Evolutionary conservation across 176 grass and related monocot species (phyloP), one percentile per base, ranked within the genome.

Genomic region (Otatea glauca): DNA sequence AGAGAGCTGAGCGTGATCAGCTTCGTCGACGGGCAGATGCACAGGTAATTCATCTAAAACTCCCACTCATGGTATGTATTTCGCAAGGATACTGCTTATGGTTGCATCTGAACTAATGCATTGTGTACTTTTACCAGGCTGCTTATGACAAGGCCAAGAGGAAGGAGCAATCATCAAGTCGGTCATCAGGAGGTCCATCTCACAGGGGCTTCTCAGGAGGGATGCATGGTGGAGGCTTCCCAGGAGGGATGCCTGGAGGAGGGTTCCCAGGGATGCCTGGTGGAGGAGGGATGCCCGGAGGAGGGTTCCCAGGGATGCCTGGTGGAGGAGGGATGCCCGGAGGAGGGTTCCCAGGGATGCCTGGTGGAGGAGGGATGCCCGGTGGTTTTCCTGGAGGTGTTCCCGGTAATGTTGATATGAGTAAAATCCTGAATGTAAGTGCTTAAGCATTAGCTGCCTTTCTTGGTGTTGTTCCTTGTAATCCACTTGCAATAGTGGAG

Each of bases 141-240:
- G 91, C 96, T 83, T 97, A 97, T 91, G 94, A 94, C 8, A 97
- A 94, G 86, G 94, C 92, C 58, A 97, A 97, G 75, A 85, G 72
- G 78, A 89, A 88, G 88, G 94, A 97, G 70, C 88, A 94, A 66
- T 92, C 94, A n/a, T 90, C 94, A 89, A 91, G 89, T 62, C 84
- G 21, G 56, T 68, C 92, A 68, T 88, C 85, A 59, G 73, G 89
- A 61, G 60, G 90, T 45, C 62, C 60, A 35, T 62, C 65, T 72
- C 83, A 83, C 2, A 72, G 88, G 41, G 88, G 84, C n/a, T 86
- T 83, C 47, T 80, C 86, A 32, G 91, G 91, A 43, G 89, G 88
- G 29, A 90, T 91, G 92, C 86, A 82, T 1, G 86, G 86, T 44
- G 84, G 84, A 13, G 89, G 83, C 4, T 81, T 88, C 50, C 85